Evolutionary conservation across 1,284 basidiomycete species (phyloP), one percentile per base, ranked within the genome.

Genomic region (Neonothopanus nambi): DNA sequence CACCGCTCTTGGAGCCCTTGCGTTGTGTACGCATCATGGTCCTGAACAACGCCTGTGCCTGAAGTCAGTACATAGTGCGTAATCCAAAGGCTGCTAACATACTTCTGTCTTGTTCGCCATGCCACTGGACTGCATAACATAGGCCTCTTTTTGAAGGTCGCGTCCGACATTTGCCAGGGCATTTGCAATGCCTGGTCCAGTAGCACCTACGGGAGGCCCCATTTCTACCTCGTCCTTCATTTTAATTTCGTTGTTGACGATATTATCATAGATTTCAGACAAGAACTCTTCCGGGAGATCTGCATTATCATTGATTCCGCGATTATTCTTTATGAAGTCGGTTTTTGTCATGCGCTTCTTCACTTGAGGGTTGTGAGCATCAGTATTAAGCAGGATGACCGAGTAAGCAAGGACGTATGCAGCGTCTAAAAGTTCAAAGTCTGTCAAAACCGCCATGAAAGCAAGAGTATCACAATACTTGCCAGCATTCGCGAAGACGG

Each of bases 61-160:
- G 48, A 42, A 17, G 39, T 39, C 30, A 30, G 54, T 54, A 17
- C 59, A 47, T 43, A 20, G 55, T 39, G 8, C 40, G 28, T 59
- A 42, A 54, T 18, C 30, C 15, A 13, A 46, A 36, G 28, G 17
- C 18, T 40, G 23, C 24, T 11, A 15, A 63, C 74, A 17, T 55
- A 91, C 91, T 80, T 98, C 95, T 5, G 95, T 96, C 73, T 95
- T 96, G 68, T 84, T 93, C 6, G 93, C 87, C 91, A 98, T 98
- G 59, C 90, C 94, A 67, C 91, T 93, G 1, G 93, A 93, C 67
- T 97, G 93, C 70, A 92, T 81, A 28, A 95, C 85, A 65, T 98
- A 98, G 2, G 93, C 92, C 68, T 98, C 95, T 67, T 89, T 89
- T 70, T 97, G 95, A 17, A 96, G 72, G 71, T 98, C 94, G 54